phyloP scores from a whole-genome alignment of 1,284 basidiomycete species.

The Mrakiaceae sp. region DNA sequence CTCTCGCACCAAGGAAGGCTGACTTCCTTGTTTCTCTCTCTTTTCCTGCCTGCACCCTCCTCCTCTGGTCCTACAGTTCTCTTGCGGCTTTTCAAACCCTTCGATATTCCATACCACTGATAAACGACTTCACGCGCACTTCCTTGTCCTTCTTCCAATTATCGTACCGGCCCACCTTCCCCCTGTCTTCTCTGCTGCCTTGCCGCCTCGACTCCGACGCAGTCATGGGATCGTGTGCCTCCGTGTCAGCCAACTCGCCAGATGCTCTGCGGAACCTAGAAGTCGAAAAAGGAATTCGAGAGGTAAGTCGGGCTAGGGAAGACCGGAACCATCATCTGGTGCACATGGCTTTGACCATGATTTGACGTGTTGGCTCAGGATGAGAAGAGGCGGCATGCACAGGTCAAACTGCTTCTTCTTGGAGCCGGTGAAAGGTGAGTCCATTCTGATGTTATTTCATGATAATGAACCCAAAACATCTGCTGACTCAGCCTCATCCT shows the following conservation, averaged over 20 bases:
- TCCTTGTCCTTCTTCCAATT: background rate
- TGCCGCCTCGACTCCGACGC: no score
- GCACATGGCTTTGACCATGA: background rate
- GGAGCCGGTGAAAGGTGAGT: slow-evolving; percentile 70
- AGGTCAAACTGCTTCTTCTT: slow-evolving; percentile 78
- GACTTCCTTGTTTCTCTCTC: background rate
- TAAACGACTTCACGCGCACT: background rate
- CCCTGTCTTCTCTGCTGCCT: background rate
- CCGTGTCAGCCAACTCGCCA: slow-evolving; percentile 36
- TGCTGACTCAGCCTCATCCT: no score
- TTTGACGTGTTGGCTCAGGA: slow-evolving; percentile 39
- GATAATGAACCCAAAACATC: no score
- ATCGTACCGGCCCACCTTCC: background rate
- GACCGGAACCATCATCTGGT: background rate
- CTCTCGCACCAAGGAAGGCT: no score
- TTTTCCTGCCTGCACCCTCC: background rate
- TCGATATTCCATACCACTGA: background rate
- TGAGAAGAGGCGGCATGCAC: slow-evolving; percentile 51
- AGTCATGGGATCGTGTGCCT: slow-evolving; percentile 65
- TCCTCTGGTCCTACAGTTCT: background rate
- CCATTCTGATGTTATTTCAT: no score
- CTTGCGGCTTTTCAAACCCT: background rate
- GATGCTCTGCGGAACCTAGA: slow-evolving; percentile 37
- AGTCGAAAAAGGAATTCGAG: slow-evolving; percentile 53
- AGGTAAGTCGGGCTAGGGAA: slow-evolving; percentile 38